These are phyloP conservation scores for Lentithecium fluviatile DNA, from an alignment of 495 filamentous ascomycete genomes.

Conservation along the genomic window DNA sequence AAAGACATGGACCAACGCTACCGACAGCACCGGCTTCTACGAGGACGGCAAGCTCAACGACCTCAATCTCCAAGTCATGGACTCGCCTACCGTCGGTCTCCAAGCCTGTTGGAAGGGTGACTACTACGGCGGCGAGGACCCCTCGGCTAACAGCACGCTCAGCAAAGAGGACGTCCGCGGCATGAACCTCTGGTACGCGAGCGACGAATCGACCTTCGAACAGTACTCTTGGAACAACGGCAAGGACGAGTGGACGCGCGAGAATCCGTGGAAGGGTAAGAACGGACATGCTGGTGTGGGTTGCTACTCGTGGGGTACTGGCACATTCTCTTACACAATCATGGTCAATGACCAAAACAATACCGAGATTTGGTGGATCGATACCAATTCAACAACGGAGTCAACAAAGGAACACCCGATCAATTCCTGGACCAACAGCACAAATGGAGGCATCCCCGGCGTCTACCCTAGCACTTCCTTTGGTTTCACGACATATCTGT, in stretches of 20 bases:
- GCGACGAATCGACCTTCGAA: conserved; percentile 39
- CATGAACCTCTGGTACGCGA: conserved; percentile 43
- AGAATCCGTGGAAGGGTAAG: conserved; percentile 32
- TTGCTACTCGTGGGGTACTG: conserved; percentile 37
- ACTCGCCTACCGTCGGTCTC: conserved; percentile 39
- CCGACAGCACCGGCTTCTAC: conserved; percentile 35
- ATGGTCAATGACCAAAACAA: conserved; percentile 27
- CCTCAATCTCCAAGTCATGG: conserved; percentile 36
- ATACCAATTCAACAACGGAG: conserved; percentile 28
- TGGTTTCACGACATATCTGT: conserved; percentile 39
- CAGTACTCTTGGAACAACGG: conserved; percentile 40
- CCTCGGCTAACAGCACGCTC: conserved; percentile 19
- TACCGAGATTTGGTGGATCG: conserved; percentile 36
- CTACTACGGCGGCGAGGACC: conserved; percentile 41
- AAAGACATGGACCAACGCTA: conserved; percentile 36
- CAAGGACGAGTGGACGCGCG: conserved; percentile 30
- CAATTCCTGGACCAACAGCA: conserved; percentile 28
- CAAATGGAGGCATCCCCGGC: conserved; percentile 17
- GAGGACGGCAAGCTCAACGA: conserved; percentile 33
- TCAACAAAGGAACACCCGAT: conserved; percentile 20
- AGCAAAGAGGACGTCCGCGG: conserved; percentile 10
- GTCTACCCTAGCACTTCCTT: conserved; percentile 30
- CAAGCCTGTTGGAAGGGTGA: conserved; percentile 45
- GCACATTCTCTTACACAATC: conserved; percentile 33
- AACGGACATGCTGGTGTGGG: conserved; percentile 44